Base-by-base conservation (phyloP, 2,329 filamentous ascomycete genomes). In the Colletotrichum sp. region DNA sequence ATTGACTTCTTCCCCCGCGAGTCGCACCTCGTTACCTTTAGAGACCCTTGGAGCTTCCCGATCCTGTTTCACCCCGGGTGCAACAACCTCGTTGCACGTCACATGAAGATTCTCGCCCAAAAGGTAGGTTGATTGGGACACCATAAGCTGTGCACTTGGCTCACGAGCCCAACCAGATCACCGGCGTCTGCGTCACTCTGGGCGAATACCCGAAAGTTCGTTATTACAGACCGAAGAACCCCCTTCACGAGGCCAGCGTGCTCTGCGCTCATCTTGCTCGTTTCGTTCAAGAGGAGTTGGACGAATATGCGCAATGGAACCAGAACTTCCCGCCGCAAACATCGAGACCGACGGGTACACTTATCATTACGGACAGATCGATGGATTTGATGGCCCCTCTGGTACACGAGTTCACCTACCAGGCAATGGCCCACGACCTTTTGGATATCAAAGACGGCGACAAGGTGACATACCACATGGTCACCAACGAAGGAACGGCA, bases 401-500 rank as follows among this genome's bases (percentile, higher is more conserved):
- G 13, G 83, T 98, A 6, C 97, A 99, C 85, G 97, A 99, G 81
- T 98, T 99, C 83, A 98, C 97, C 15, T 99, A 98, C 83, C 97
- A 99, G 85, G 96, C 97, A 67, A 98, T 99, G 96, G 96, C 95
- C 5, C 95, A 98, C 84, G 97, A 99, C 82, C 88, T 99, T 11
- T 87, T 99, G 34, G 94, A 94, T 1, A 95, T 99, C 81, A 93
- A 94, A 80, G 97, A 98, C 70, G 93, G 91, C 28, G 96, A 98
- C 78, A 98, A 97, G 83, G 91, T 98, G 12, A 95, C 94, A 0
- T 99, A 96, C 82, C 93, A 93, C 79, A 96, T 96, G 68, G 88
- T 91, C 3, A 88, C 97, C 77, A 97, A 98, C 78, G 92, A 96
- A 79, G 95, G 94, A 12, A 89, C 91, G 5, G 85, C 88, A 0